Evolutionary conservation across 2,329 filamentous ascomycete species (phyloP).

Genomic region (Leptographium wingfieldii): DNA sequence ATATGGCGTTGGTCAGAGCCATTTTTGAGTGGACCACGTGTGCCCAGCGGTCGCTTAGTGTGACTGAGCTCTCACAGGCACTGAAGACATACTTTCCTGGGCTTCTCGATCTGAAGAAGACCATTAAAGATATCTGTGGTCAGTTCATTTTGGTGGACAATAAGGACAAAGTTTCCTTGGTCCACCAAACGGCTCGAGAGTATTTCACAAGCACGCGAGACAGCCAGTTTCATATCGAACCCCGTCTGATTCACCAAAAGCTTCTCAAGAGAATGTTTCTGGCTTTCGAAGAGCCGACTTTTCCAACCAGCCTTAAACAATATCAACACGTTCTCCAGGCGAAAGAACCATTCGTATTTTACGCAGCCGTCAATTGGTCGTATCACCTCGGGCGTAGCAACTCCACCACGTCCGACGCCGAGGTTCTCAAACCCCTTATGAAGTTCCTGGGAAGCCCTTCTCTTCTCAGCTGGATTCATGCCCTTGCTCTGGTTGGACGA

Average conservation of each 20-base stretch:
- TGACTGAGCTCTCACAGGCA: neutral
- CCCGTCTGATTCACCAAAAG: neutral
- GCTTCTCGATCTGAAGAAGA: neutral
- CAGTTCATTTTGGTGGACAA: neutral
- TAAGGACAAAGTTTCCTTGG: neutral
- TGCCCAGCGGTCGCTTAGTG: neutral
- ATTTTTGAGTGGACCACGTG: neutral
- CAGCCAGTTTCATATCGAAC: neutral
- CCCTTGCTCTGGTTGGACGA: neutral
- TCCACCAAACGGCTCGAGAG: neutral
- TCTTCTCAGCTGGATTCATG: neutral
- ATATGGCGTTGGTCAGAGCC: neutral
- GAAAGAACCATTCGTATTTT: neutral
- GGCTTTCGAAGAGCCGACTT: neutral
- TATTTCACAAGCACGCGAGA: neutral
- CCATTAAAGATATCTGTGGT: neutral
- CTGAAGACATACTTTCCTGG: neutral
- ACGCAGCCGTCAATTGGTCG: neutral
- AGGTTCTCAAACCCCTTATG: neutral
- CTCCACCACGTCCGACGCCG: neutral
- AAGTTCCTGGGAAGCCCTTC: neutral
- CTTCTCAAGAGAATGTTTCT: neutral
- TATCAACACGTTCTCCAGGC: neutral
- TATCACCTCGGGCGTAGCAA: neutral
- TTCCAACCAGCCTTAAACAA: neutral